Base-by-base conservation (phyloP, 2,329 filamentous ascomycete genomes). In the Fusarium xyrophilum region DNA sequence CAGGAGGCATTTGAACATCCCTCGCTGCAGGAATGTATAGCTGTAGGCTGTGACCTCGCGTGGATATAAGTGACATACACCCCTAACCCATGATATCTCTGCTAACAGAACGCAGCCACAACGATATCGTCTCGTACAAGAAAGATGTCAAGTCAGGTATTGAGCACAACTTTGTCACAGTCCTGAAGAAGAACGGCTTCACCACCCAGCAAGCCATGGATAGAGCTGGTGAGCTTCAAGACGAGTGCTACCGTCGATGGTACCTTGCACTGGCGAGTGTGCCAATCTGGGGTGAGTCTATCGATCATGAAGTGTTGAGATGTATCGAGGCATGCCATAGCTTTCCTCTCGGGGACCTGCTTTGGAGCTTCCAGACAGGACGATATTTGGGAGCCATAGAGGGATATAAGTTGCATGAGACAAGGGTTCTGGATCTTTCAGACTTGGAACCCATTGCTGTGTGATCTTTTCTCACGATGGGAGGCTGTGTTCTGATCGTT, bases 11-110 rank as follows among this genome's bases (percentile, higher is more conserved):
- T 51, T 15, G 23, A 51, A 3, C 33, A 51, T 1, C 19, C 33
- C 1, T 51, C 47, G 0, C 10, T 51, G 17, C 47, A 51, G 25
- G 47, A 51, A 17, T 51, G 33, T 17, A 51, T 28, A 51, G 33
- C 33, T n/a, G 33, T 51, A 12, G 47, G 47, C 0, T 51, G 47
- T 4, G 47, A 51, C 0, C 47, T 51, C 4, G 47, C 47, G 1
- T 51, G 33, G 47, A 39, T 39, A 33, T 14, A 27, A 39, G 33
- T 39, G 13, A 11, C 3, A 32, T 2, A 19, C 11, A 5, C 7
- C 5, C n/a, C 1, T 4, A 1, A 8, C 0, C 4, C 21, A 4
- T 25, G 6, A 11, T 2, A n/a, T 4, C 6, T 35, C 5, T 10
- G 6, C 46, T 50, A 5, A 50, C 2, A 12, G 2, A n/a, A 6